Evolutionary conservation across 108 stramenopile species (phyloP).

Genomic region (Aureococcus anophagefferens): DNA sequence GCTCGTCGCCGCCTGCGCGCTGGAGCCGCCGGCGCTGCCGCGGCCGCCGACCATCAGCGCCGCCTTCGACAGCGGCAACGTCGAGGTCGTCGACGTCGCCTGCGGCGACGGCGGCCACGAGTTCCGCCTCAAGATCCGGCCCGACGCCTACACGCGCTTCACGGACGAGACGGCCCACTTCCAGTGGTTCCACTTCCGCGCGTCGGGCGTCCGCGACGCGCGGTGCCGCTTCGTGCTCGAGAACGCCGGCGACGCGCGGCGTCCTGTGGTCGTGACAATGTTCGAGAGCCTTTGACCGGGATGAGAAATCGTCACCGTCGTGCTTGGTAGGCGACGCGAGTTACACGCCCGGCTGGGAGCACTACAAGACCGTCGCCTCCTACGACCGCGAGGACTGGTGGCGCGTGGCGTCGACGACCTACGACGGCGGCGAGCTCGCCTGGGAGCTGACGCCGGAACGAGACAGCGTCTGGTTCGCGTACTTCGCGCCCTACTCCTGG

Average conservation of each 20-base stretch:
- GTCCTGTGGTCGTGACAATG: too few relatives aligned
- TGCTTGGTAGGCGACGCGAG: background rate
- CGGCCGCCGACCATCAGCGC: background rate
- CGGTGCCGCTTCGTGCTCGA: background rate
- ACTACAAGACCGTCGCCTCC: background rate
- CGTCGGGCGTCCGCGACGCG: background rate
- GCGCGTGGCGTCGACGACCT: background rate
- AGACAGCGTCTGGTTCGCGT: background rate
- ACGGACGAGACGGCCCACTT: background rate
- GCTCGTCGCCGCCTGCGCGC: too few relatives aligned
- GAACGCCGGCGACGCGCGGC: too few relatives aligned
- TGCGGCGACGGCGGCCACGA: background rate
- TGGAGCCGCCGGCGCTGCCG: too few relatives aligned
- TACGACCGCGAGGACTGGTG: slow-evolving; percentile 4
- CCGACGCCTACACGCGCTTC: background rate
- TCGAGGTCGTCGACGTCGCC: background rate
- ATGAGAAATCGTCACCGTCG: too few relatives aligned
- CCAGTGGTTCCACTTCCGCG: slow-evolving; percentile 9
- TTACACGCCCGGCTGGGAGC: background rate
- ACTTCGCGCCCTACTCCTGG: background rate
- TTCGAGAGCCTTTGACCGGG: too few relatives aligned
- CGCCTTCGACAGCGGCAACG: slow-evolving; percentile 9
- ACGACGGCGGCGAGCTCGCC: background rate
- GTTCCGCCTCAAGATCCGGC: background rate
- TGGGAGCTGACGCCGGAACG: background rate